Conservation (phyloP, 495 filamentous ascomycete species). For the Penicillium dipodomyicola region DNA sequence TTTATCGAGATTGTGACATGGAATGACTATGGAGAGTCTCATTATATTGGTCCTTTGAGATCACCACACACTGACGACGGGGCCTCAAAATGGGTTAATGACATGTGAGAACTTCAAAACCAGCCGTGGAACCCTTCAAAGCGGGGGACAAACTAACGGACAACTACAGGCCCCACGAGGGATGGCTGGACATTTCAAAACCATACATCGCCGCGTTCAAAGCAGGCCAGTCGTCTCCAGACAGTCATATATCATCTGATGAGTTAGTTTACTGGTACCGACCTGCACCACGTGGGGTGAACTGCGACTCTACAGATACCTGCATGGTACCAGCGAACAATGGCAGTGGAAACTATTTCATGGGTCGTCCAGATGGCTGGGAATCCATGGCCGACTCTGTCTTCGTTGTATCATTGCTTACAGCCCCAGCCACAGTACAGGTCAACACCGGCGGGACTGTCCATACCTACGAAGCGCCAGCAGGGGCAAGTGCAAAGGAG, state of each 20-base stretch:
- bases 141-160: neutral
- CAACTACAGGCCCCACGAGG: conserved; percentile 34
- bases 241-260: conserved; percentile 36
- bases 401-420: conserved; percentile 55
- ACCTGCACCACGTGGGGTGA: conserved; percentile 39
- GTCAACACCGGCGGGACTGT: conserved; percentile 47
- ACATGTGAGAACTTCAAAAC: conserved; percentile 33
- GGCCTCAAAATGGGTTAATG: conserved; percentile 57
- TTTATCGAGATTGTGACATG: conserved; percentile 61
- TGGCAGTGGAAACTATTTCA: conserved; percentile 45
- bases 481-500: conserved; percentile 47
- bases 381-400: conserved; percentile 49
- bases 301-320: conserved; percentile 34
- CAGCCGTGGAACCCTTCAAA: no score
- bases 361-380: conserved; percentile 50
- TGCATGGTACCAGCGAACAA: conserved; percentile 38
- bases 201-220: conserved; percentile 59
- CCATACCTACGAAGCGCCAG: conserved; percentile 36
- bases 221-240: conserved; percentile 41
- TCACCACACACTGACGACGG: conserved; percentile 54
- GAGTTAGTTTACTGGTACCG: conserved; percentile 46
- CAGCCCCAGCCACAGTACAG: conserved; percentile 39
- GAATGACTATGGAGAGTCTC: conserved; percentile 65
- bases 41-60: conserved; percentile 48
- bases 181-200: conserved; percentile 41